Evolutionary conservation across 768 basidiomycete genomes (phyloP), one percentile per base, ranked within the genome.

Genomic region (Multifurca ochricompacta): DNA sequence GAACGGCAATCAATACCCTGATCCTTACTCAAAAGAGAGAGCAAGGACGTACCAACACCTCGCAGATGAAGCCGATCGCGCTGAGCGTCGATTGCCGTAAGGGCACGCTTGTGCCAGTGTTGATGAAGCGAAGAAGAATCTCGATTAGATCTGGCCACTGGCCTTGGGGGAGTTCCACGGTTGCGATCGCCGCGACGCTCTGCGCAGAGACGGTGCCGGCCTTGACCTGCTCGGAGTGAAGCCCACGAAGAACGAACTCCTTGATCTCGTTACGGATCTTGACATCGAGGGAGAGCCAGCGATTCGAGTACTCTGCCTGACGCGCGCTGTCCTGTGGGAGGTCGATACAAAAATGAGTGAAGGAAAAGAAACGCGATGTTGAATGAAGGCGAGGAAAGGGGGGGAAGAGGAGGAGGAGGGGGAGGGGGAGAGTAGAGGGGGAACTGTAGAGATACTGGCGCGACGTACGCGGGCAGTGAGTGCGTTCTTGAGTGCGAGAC

Each of bases 31-130:
- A 51, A 34, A 31, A 2, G 34, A 19, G 32, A 23, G 34, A 39
- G 18, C 46, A 56, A 40, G 5, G 27, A 85, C 94, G 66, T 64
- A 97, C 94, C 74, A 96, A 90, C 52, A 82, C 77, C 72, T 99
- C 96, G 74, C 96, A 99, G 70, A 97, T 93, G 71, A 84, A 97
- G 42, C 96, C 96, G 71, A 99, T 91, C 18, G 94, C 82, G 70
- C 96, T 91, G 11, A 98, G 76, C 8, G 94, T 94, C 2, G 92
- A 80, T 58, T 96, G 87, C 66, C 78, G 81, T 61, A 94, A 73
- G 62, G 83, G 87, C 10, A 80, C 73, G 66, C 88, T 91, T 36
- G 73, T 58, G 35, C 76, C 75, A 62, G 82, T 82, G 70, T 88
- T 90, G 54, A 95, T 83, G 65, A 94, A 92, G 50, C 86, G 84